Evolutionary conservation across 345 rosid genomes (phyloP), one percentile per base, ranked within the genome.

Genomic region (Linum usitatissimum): DNA sequence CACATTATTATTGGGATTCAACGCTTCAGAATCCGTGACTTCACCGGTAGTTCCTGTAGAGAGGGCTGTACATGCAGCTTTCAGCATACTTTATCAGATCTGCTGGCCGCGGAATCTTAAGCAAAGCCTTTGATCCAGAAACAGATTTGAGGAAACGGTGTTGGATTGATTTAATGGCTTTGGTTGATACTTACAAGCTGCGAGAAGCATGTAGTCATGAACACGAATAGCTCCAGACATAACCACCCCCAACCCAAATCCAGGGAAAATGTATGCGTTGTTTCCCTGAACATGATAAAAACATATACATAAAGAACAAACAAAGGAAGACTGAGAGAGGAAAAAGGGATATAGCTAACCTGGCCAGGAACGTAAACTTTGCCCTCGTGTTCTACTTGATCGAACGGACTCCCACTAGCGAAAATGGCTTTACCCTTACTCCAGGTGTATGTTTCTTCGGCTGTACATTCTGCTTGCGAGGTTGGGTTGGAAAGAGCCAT

Each of bases 161-260:
- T 23, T 2, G 28, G 30, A 21, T 12, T 30, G 39, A n/a, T n/a
- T n/a, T n/a, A 12, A 28, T 5, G 48, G 30, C 30, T 17, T 36
- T 9, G 8, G 55, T 51, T 48, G n/a, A 3, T 6, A 45, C 91
- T 80, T 75, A 87, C 95, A 77, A 53, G 97, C 97, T 12, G 88
- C 95, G 62, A 92, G 78, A 71, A 92, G 95, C 98, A 92, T 86
- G 75, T 87, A 90, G 30, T 92, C 97, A 6, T 89, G 98, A 55
- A 87, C 95, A 6, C 97, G 98, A 59, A 92, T 89, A n/a, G 98
- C 71, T 12, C 98, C 98, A 5, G 98, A 92, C 91, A 89, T 89
- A 57, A 92, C 80, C 71, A 92, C 75, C 55, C 98, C 98, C 70
- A 92, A 80, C 57, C 98, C 98, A 28, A 92, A 75, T 69, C 98